These are phyloP conservation scores for Globisporangium acanthophoron DNA, from an alignment of 352 stramenopile species.

Conservation along the genomic window DNA sequence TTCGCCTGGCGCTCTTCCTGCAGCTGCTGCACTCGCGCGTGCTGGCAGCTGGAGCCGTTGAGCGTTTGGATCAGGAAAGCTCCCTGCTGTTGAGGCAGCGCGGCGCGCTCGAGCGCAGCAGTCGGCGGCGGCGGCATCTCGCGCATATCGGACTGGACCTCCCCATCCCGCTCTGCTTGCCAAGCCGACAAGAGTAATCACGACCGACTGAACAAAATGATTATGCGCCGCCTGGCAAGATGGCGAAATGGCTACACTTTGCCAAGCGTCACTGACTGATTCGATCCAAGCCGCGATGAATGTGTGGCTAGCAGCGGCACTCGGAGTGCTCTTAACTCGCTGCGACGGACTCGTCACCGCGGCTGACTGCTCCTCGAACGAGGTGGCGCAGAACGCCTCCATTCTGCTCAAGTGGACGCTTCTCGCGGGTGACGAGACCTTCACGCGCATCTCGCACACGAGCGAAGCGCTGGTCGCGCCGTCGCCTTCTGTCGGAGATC, in stretches of 20 bases:
- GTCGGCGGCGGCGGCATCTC: too few relatives aligned
- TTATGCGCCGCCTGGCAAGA: too few relatives aligned
- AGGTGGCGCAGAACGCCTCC: conserved; percentile 11
- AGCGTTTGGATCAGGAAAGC: too few relatives aligned
- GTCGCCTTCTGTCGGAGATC: conserved; percentile 10
- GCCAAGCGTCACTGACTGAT: too few relatives aligned
- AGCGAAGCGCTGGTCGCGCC: conserved; percentile 19
- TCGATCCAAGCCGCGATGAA: background rate
- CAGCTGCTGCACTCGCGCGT: background rate
- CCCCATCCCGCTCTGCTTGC: too few relatives aligned
- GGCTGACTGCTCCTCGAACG: conserved; percentile 3
- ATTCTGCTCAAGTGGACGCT: conserved; percentile 26
- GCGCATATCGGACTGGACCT: too few relatives aligned
- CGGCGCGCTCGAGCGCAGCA: too few relatives aligned
- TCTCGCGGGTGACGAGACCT: conserved; percentile 26
- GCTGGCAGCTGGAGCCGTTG: too few relatives aligned
- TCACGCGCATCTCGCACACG: conserved; percentile 49
- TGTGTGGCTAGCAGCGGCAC: background rate
- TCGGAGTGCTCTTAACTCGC: background rate
- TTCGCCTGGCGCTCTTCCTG: background rate
- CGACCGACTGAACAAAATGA: too few relatives aligned
- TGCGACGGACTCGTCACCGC: background rate
- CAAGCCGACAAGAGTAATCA: too few relatives aligned
- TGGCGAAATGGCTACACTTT: too few relatives aligned
- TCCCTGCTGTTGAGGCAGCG: too few relatives aligned